phyloP scores from a whole-genome alignment of 306 rosid genomes.

The Vigna unguiculata region DNA sequence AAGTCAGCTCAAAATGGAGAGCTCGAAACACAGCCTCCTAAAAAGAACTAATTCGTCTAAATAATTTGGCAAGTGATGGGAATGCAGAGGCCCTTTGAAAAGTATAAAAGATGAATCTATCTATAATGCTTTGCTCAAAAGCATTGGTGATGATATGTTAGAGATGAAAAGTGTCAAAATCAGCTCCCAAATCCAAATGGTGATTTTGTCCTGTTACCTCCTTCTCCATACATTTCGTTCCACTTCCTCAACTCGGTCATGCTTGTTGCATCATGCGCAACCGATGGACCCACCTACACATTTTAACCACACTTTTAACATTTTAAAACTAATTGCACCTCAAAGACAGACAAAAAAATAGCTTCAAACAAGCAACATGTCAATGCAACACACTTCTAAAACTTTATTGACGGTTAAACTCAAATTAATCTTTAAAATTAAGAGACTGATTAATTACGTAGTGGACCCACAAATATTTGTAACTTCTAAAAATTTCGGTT shows the following conservation, averaged over 20 bases:
- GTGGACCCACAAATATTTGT: neutral
- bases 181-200: conserved; percentile 85
- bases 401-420: no score
- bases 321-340: neutral
- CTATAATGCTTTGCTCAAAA: conserved; percentile 25
- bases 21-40: conserved; percentile 23
- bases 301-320: neutral
- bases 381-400: neutral
- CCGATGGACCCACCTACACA: conserved; percentile 91
- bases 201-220: conserved; percentile 87
- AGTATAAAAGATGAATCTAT: conserved; percentile 7
- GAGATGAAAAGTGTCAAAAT: conserved; percentile 27
- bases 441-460: neutral
- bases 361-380: neutral
- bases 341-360: neutral
- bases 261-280: conserved; percentile 89
- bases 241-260: conserved; percentile 96
- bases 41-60: neutral
- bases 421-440: no score
- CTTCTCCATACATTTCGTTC: conserved; percentile 98
- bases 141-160: conserved; percentile 32
- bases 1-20: conserved; percentile 24
- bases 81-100: neutral
- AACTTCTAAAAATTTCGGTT: neutral
- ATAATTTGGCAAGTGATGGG: conserved; percentile 20